A percentile compares a stretch with the other conserved stretches of the same genome.
phyloP scores from a whole-genome alignment of 2,329 filamentous ascomycete species.

The Sclerotinia spermophila region DNA sequence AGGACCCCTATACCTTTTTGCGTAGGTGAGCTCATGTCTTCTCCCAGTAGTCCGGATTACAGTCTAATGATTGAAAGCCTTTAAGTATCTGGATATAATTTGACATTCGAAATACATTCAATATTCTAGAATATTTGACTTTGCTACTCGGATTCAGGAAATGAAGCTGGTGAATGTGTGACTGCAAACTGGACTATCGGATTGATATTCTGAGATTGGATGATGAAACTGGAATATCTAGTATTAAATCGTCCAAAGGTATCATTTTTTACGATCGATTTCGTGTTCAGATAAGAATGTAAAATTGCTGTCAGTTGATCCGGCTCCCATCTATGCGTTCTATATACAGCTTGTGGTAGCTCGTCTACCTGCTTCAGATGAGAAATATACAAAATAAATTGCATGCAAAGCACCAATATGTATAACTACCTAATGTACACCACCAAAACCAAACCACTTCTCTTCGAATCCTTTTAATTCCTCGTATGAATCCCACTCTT shows the following conservation, averaged over 20 bases:
- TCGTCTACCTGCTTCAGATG: not conserved
- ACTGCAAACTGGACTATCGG: no score
- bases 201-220: no score
- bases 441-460: constrained; percentile 26
- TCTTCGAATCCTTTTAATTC: constrained; percentile 26
- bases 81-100: not conserved
- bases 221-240: no score
- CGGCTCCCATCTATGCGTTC: not conserved
- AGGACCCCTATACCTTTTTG: not conserved
- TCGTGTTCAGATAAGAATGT: not conserved
- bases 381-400: not conserved
- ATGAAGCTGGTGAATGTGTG: no score
- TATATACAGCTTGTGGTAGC: not conserved
- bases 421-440: constrained; percentile 17
- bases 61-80: not conserved
- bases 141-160: no score
- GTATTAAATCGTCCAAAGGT: not conserved
- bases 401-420: not conserved
- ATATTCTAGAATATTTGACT: no score
- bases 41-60: not conserved
- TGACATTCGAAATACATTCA: not conserved
- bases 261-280: not conserved
- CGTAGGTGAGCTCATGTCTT: not conserved
- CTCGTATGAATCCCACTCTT: constrained; percentile 27
- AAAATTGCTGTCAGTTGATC: not conserved